Evolutionary conservation across 345 rosid species (phyloP).

Genomic region (Sapria himalayana): DNA sequence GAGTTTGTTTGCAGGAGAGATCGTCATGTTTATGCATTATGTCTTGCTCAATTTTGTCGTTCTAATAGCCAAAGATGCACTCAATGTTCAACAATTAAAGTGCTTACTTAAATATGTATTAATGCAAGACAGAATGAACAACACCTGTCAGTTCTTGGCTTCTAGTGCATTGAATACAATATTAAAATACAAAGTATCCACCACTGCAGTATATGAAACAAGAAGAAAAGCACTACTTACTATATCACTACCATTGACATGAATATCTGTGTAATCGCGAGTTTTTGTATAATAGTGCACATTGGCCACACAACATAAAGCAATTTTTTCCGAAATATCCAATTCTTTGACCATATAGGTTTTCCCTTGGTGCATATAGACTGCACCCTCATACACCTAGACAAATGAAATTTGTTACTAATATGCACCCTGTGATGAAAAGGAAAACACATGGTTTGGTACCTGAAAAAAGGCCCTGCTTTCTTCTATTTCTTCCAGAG

Average conservation of each 20-base stretch:
- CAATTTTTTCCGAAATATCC: conserved; percentile 37
- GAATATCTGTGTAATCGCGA: conserved; percentile 60
- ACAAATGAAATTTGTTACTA: conserved; percentile 4
- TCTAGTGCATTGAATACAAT: no score
- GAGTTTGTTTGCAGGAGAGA: no score
- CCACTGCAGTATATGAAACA: neutral
- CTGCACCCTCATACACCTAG: conserved; percentile 72
- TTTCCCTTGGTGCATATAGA: conserved; percentile 75
- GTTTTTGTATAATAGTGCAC: conserved; percentile 65
- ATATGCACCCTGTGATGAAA: neutral
- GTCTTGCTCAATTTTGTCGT: no score
- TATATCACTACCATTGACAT: conserved; percentile 49
- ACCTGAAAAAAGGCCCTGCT: conserved; percentile 97
- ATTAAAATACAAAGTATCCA: no score
- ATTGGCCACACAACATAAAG: conserved; percentile 40
- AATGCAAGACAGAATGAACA: conserved; percentile 1
- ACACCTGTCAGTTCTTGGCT: neutral
- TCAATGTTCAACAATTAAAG: no score
- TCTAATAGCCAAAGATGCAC: no score
- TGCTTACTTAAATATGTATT: no score
- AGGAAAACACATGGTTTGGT: neutral
- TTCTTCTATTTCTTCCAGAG: conserved; percentile 85
- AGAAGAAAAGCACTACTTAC: conserved; percentile 22
- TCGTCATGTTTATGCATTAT: no score
- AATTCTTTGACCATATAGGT: conserved; percentile 61